Percentiles rank a stretch among this genome's conserved stretches.
Conservation (phyloP, 805 yeast species). For the Priceomyces medius region DNA sequence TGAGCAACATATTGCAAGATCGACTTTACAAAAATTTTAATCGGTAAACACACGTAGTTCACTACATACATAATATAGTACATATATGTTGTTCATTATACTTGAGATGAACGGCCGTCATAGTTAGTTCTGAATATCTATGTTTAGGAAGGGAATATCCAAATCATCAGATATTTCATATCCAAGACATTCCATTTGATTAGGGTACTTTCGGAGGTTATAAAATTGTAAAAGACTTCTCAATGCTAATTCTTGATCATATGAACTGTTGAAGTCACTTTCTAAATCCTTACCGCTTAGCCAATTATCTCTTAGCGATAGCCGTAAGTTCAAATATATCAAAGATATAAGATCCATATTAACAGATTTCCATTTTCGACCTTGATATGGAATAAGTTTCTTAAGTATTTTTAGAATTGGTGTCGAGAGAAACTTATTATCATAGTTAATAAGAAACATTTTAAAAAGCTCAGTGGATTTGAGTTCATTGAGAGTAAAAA, state of each 20-base stretch:
- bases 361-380: constrained; percentile 88
- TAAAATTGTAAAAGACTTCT: constrained; percentile 77
- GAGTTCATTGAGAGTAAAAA: constrained; percentile 58
- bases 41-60: constrained; percentile 3
- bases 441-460: constrained; percentile 54
- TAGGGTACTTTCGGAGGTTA: constrained; percentile 57
- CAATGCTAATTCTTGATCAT: constrained; percentile 82
- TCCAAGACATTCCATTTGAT: constrained; percentile 55
- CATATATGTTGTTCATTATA: not conserved
- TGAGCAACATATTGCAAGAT: constrained; percentile 2
- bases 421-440: constrained; percentile 56
- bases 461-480: constrained; percentile 65
- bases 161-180: constrained; percentile 37
- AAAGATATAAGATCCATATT: constrained; percentile 93
- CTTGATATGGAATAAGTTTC: constrained; percentile 83
- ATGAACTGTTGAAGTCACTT: constrained; percentile 70
- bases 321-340: constrained; percentile 72
- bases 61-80: not conserved
- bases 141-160: not conserved
- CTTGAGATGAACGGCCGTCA: not conserved
- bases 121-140: not conserved
- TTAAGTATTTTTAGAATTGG: constrained; percentile 76
- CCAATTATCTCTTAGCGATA: constrained; percentile 83
- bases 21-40: constrained; percentile 6
- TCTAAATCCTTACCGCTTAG: constrained; percentile 76